A percentile compares a stretch with the other conserved stretches of the same genome.
These are phyloP conservation scores for Penicillium desertorum DNA, from an alignment of 495 filamentous ascomycete species.

Conservation along the genomic window DNA sequence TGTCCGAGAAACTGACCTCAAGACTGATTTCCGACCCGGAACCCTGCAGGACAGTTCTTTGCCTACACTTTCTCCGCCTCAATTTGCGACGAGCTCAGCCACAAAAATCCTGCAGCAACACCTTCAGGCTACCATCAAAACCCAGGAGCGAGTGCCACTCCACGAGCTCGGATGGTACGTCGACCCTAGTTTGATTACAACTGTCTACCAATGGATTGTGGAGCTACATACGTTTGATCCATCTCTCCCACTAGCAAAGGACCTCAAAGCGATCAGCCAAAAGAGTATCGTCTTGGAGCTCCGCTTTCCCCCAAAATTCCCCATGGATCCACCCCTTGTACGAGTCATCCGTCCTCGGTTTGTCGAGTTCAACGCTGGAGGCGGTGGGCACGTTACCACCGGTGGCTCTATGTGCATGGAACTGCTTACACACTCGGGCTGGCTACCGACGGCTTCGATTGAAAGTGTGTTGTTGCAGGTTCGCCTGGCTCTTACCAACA, in stretches of 20 bases:
- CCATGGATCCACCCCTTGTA: slow-evolving; percentile 80
- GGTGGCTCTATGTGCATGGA: slow-evolving; percentile 94
- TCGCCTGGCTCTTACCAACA: slow-evolving; percentile 67
- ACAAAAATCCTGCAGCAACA: slow-evolving; percentile 63
- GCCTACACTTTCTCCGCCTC: slow-evolving; percentile 59
- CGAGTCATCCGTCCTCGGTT: slow-evolving; percentile 83
- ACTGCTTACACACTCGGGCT: slow-evolving; percentile 80
- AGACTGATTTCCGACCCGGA: slow-evolving; percentile 68
- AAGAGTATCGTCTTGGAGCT: slow-evolving; percentile 77
- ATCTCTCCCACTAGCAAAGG: slow-evolving; percentile 65
- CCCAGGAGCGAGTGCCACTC: slow-evolving; percentile 61
- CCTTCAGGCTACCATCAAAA: slow-evolving; percentile 57
- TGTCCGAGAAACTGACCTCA: neutral
- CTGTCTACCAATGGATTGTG: slow-evolving; percentile 91
- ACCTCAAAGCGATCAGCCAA: slow-evolving; percentile 63
- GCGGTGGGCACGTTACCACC: slow-evolving; percentile 85
- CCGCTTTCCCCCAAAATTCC: slow-evolving; percentile 71
- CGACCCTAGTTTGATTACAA: slow-evolving; percentile 56
- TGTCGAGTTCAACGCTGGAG: slow-evolving; percentile 64
- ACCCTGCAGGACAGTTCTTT: slow-evolving; percentile 56
- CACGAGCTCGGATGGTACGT: slow-evolving; percentile 87
- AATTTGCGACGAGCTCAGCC: slow-evolving; percentile 65
- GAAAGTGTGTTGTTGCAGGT: slow-evolving; percentile 85
- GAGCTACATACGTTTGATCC: slow-evolving; percentile 82
- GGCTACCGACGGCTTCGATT: slow-evolving; percentile 69